These are phyloP conservation scores for Glycyrrhiza uralensis DNA, from an alignment of 306 rosid species.

Conservation along the genomic window DNA sequence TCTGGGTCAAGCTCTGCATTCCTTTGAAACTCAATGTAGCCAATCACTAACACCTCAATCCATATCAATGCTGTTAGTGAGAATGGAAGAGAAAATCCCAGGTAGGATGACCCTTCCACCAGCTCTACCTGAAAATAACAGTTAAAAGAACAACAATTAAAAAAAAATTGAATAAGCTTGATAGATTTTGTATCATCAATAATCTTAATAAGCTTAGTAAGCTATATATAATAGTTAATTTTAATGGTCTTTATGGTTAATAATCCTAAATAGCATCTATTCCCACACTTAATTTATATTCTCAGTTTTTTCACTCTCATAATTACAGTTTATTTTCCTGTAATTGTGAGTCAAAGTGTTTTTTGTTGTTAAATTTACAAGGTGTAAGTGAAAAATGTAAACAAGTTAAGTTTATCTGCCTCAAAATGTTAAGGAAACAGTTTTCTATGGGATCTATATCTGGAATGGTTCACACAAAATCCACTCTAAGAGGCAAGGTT, in stretches of 20 bases:
- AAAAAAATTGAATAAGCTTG: not conserved
- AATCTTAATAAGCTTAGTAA: not conserved
- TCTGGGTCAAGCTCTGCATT: constrained; percentile 81
- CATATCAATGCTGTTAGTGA: constrained; percentile 61
- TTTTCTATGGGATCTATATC: too few species aligned
- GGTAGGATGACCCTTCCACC: constrained; percentile 73
- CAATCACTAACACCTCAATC: constrained; percentile 75
- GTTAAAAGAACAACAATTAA: not conserved
- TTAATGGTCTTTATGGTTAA: too few species aligned
- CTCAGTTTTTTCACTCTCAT: too few species aligned
- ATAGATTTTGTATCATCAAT: not conserved
- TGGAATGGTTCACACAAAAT: not conserved
- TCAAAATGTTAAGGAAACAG: too few species aligned
- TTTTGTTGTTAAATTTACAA: too few species aligned
- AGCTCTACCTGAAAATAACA: constrained; percentile 61
- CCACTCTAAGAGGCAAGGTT: not conserved
- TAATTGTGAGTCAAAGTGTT: too few species aligned
- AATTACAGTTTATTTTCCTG: too few species aligned
- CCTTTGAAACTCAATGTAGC: constrained; percentile 79
- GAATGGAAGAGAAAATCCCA: constrained; percentile 74
- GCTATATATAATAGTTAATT: too few species aligned
- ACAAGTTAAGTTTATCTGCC: too few species aligned
- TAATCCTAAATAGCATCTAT: too few species aligned
- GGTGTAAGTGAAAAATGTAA: too few species aligned
- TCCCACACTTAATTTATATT: too few species aligned